Conservation (phyloP, 108 stramenopile species). For the Nitzschia putrida region DNA sequence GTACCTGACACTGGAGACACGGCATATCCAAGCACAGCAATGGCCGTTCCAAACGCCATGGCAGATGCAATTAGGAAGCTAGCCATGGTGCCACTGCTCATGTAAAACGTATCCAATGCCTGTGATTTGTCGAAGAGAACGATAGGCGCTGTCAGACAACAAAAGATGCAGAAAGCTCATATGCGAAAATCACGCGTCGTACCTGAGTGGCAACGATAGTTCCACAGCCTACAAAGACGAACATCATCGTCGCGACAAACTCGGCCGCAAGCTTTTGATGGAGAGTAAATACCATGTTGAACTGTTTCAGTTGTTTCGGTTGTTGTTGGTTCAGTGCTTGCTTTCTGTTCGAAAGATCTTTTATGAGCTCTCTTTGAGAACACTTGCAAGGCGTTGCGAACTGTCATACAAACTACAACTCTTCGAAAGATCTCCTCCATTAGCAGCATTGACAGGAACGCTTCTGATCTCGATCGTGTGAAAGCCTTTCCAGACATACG, state of each 20-base stretch:
- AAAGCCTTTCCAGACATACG: too few species aligned
- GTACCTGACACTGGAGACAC: conserved; percentile 24
- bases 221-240: conserved; percentile 31
- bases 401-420: too few species aligned
- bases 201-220: conserved; percentile 19
- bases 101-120: neutral
- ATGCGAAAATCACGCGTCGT: neutral
- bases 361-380: too few species aligned
- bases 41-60: conserved; percentile 34
- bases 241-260: conserved; percentile 28
- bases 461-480: too few species aligned
- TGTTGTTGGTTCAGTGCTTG: too few species aligned
- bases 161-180: neutral
- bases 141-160: neutral
- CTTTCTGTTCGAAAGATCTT: too few species aligned
- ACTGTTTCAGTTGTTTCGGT: too few species aligned
- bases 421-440: too few species aligned
- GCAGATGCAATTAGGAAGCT: conserved; percentile 20
- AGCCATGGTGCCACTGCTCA: conserved; percentile 26
- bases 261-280: conserved; percentile 17
- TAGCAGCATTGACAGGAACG: too few species aligned
- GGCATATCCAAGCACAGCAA: conserved; percentile 21
- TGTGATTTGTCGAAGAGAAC: neutral
- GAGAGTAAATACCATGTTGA: neutral
- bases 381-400: too few species aligned